A percentile compares a stretch with the other conserved stretches of the same genome.
Conservation (phyloP, 148 eudicot species). For the Rhododendron vialii region DNA sequence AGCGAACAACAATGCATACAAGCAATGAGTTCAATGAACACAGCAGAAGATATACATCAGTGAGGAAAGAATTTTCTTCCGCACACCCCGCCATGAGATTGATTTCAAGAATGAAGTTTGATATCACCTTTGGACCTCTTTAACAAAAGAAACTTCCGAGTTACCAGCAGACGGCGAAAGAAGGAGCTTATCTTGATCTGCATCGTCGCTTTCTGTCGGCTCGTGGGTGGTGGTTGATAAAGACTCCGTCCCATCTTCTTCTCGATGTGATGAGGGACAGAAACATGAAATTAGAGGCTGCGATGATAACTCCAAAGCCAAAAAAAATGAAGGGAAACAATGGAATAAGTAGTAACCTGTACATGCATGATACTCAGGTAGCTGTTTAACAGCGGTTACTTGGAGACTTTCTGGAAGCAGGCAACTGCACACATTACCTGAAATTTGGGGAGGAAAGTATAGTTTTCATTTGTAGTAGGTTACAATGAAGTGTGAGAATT, state of each 20-base stretch:
- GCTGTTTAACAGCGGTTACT: conserved; percentile 61
- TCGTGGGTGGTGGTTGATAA: conserved; percentile 39
- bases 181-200: conserved; percentile 46
- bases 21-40: not conserved
- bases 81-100: not conserved
- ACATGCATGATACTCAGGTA: conserved; percentile 62
- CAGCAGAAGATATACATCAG: not conserved
- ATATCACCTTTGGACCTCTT: conserved; percentile 41
- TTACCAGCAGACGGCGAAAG: conserved; percentile 28
- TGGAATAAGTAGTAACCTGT: conserved; percentile 30
- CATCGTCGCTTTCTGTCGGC: conserved; percentile 50
- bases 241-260: conserved; percentile 46
- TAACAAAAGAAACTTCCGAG: conserved; percentile 48
- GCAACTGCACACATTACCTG: conserved; percentile 78
- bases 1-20: not conserved
- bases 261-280: conserved; percentile 13
- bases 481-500: not conserved
- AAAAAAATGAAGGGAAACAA: not conserved
- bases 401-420: conserved; percentile 85
- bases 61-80: not conserved
- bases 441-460: not conserved
- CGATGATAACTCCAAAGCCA: not conserved
- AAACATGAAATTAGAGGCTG: not conserved
- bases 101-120: not conserved
- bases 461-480: not conserved